phyloP scores from a whole-genome alignment of 257 asterid genomes.

The Penstemon newberryi region DNA sequence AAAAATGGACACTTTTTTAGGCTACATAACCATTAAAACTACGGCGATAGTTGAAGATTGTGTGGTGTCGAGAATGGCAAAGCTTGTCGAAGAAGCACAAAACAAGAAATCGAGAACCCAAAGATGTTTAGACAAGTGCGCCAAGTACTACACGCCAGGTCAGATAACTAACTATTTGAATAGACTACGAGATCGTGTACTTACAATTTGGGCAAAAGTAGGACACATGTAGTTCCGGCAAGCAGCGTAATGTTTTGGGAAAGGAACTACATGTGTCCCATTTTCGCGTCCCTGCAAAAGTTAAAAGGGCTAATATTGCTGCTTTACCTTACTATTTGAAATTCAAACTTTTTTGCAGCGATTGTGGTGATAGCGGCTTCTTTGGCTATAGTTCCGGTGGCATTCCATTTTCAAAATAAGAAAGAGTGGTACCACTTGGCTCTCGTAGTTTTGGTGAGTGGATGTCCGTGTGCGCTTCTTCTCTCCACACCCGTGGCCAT shows the following conservation, averaged over 20 bases:
- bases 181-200: neutral
- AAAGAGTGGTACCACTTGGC: slow-evolving; percentile 74
- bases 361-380: slow-evolving; percentile 51
- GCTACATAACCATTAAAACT: slow-evolving; percentile 64
- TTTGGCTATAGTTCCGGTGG: slow-evolving; percentile 63
- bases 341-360: slow-evolving; percentile 41
- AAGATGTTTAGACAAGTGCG: slow-evolving; percentile 75
- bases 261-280: neutral
- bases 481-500: slow-evolving; percentile 90
- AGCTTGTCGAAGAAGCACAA: slow-evolving; percentile 90
- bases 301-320: no score
- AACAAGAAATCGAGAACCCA: slow-evolving; percentile 69
- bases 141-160: slow-evolving; percentile 93
- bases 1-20: slow-evolving; percentile 30
- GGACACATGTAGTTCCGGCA: no score
- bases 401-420: slow-evolving; percentile 43
- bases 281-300: no score
- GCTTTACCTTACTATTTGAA: no score
- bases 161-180: neutral
- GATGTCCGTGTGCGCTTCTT: slow-evolving; percentile 88
- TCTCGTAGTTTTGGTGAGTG: slow-evolving; percentile 76
- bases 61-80: slow-evolving; percentile 80
- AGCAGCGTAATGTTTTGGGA: neutral
- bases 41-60: slow-evolving; percentile 71
- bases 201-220: neutral